phyloP scores from a whole-genome alignment of 805 yeast species.

The Ogataea thermomethanolica region DNA sequence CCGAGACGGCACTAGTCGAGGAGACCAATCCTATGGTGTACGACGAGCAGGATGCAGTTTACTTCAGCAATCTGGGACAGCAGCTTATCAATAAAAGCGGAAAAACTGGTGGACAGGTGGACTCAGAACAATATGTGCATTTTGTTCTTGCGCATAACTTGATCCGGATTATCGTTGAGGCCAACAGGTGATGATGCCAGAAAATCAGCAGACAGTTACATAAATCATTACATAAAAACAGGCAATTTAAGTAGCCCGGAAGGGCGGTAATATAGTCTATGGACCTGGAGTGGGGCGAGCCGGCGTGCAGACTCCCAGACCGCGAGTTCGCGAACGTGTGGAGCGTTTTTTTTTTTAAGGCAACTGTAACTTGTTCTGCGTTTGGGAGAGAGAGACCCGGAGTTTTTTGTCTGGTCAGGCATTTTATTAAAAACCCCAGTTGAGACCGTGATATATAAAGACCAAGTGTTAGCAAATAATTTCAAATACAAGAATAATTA shows the following conservation, averaged over 20 bases:
- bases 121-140: slow-evolving; percentile 7
- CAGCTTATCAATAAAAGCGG: slow-evolving; percentile 20
- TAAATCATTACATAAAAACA: not conserved
- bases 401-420: slow-evolving; percentile 15
- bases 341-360: slow-evolving; percentile 6
- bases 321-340: slow-evolving; percentile 2
- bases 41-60: slow-evolving; percentile 12
- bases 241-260: not conserved
- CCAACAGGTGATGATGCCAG: slow-evolving; percentile 9
- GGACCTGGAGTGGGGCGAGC: not conserved
- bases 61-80: slow-evolving; percentile 23
- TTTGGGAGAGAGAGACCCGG: slow-evolving; percentile 23
- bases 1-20: slow-evolving; percentile 11
- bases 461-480: slow-evolving; percentile 5
- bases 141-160: slow-evolving; percentile 18
- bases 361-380: slow-evolving; percentile 10
- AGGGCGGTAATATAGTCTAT: slow-evolving; percentile 6
- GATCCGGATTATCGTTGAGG: slow-evolving; percentile 14
- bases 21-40: slow-evolving; percentile 18
- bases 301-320: slow-evolving; percentile 1
- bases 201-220: not conserved
- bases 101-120: slow-evolving; percentile 15
- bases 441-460: slow-evolving; percentile 3
- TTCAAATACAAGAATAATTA: slow-evolving; percentile 1
- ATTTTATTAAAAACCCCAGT: slow-evolving; percentile 1